A percentile compares a stretch with the other conserved stretches of the same genome.
phyloP scores from a whole-genome alignment of 1,284 basidiomycete genomes.

The Puccinia hordei region DNA sequence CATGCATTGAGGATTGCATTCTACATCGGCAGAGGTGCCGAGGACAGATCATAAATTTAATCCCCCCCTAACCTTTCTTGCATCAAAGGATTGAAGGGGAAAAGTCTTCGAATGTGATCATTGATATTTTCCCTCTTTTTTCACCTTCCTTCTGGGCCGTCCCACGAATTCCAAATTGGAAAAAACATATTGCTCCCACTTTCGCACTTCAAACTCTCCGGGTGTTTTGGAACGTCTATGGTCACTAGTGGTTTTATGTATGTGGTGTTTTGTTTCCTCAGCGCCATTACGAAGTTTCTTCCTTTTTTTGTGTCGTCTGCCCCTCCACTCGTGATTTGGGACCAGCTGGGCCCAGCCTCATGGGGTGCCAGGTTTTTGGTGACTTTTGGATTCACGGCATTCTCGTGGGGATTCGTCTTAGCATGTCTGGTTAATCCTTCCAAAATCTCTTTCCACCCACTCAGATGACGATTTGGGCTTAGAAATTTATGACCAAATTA shows the following conservation, averaged over 20 bases:
- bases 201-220: neutral
- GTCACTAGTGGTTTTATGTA: conserved; percentile 19
- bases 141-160: neutral
- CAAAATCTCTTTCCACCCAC: neutral
- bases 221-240: neutral
- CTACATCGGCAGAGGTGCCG: no score
- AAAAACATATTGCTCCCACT: neutral
- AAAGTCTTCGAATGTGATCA: no score
- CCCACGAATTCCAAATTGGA: neutral
- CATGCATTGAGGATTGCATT: no score
- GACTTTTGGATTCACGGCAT: neutral
- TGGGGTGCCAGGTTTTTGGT: neutral
- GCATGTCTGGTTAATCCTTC: neutral
- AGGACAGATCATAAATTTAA: no score
- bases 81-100: no score
- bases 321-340: no score
- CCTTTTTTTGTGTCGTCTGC: neutral
- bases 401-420: neutral
- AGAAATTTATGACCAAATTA: conserved; percentile 47
- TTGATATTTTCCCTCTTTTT: neutral
- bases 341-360: neutral
- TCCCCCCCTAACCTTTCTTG: no score
- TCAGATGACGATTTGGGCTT: conserved; percentile 44
- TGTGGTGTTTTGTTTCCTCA: neutral
- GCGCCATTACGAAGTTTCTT: neutral